Evolutionary conservation across 2,329 filamentous ascomycete species (phyloP).

Genomic region (Periconia sp.): DNA sequence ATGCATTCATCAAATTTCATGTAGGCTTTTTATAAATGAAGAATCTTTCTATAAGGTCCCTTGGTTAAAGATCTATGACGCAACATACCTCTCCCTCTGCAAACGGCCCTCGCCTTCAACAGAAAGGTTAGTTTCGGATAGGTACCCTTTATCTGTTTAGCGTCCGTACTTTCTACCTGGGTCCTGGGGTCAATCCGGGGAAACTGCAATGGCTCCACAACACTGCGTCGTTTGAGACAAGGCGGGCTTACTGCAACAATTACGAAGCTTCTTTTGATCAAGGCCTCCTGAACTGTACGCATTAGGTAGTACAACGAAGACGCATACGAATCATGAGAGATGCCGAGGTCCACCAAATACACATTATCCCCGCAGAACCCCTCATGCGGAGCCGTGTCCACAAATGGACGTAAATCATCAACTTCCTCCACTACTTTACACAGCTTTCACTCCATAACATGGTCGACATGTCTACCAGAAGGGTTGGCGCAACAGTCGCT

Average conservation of each 20-base stretch:
- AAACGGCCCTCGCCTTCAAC: background rate
- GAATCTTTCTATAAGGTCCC: too few species aligned
- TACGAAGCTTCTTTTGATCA: background rate
- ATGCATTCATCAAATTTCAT: background rate
- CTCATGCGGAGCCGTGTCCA: background rate
- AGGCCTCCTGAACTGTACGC: too few species aligned
- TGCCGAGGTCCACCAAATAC: background rate
- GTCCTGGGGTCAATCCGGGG: background rate
- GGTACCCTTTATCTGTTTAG: background rate
- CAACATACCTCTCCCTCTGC: background rate
- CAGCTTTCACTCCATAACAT: background rate
- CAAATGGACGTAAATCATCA: background rate
- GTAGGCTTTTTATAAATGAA: too few species aligned
- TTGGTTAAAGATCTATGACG: too few species aligned
- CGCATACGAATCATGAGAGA: background rate
- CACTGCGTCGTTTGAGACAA: too few species aligned
- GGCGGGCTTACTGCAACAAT: background rate
- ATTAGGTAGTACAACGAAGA: too few species aligned
- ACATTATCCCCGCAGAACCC: too few species aligned
- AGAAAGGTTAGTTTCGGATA: background rate
- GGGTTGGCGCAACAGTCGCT: background rate
- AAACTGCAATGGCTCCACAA: background rate
- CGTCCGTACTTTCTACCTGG: background rate
- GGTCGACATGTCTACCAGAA: background rate
- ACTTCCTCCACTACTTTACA: background rate